Evolutionary conservation across 1,284 basidiomycete species (phyloP).

Genomic region (Microbotryomycetes sp.): DNA sequence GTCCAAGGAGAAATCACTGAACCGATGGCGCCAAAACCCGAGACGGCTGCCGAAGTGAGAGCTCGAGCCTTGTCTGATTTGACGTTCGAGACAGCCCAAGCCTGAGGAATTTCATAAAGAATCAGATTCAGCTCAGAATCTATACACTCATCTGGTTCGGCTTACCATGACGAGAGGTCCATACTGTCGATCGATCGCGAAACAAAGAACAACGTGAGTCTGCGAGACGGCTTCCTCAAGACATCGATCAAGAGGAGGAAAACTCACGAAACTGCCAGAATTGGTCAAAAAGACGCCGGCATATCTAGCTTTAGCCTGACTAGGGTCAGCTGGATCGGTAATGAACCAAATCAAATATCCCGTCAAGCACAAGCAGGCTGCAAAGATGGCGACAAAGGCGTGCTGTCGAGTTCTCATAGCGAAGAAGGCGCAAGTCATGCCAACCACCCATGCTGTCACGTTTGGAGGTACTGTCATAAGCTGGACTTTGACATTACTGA

Average conservation of each 20-base stretch:
- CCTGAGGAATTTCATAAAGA: no score
- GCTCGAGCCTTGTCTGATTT: slow-evolving; percentile 19
- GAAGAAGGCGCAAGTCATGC: background rate
- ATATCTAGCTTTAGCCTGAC: background rate
- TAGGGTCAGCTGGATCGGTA: background rate
- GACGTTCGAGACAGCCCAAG: slow-evolving; percentile 30
- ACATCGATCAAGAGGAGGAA: background rate
- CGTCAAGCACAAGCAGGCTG: background rate
- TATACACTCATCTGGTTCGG: background rate
- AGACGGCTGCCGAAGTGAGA: slow-evolving; percentile 21
- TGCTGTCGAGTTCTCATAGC: slow-evolving; percentile 1
- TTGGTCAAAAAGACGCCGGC: background rate
- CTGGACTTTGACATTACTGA: slow-evolving; percentile 31
- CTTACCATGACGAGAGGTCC: slow-evolving; percentile 17
- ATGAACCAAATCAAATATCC: slow-evolving; percentile 2
- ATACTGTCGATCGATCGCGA: no score
- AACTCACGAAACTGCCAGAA: background rate
- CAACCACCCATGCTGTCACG: slow-evolving; percentile 4
- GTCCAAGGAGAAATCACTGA: slow-evolving; percentile 14
- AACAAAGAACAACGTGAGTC: slow-evolving; percentile 22
- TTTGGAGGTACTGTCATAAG: slow-evolving; percentile 31
- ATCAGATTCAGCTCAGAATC: no score
- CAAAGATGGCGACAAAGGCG: background rate
- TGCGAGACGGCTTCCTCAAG: slow-evolving; percentile 18
- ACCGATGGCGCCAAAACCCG: slow-evolving; percentile 18